Evolutionary conservation across 2,329 filamentous ascomycete species (phyloP).

Genomic region (Raffaelea ambrosiae): DNA sequence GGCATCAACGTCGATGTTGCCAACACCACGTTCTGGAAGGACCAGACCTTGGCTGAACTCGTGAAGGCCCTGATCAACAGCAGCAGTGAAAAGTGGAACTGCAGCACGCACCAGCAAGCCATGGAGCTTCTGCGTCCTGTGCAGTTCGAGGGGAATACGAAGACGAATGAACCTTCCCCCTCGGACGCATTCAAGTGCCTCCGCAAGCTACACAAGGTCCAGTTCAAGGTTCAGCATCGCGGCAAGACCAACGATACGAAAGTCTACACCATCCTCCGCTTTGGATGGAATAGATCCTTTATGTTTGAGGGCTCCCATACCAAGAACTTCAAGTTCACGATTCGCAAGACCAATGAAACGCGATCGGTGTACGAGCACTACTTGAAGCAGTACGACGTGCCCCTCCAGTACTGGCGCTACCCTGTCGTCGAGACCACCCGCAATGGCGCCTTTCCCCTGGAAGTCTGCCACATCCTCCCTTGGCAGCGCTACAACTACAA

Average conservation of each 20-base stretch:
- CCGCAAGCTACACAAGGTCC: slow-evolving; percentile 44
- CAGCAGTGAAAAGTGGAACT: slow-evolving; percentile 15
- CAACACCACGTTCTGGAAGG: slow-evolving; percentile 80
- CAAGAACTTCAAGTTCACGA: slow-evolving; percentile 47
- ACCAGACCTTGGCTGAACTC: slow-evolving; percentile 29
- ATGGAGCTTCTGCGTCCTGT: slow-evolving; percentile 26
- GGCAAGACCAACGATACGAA: slow-evolving; percentile 36
- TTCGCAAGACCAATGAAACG: slow-evolving; percentile 35
- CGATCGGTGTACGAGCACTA: slow-evolving; percentile 48
- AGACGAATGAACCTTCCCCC: slow-evolving; percentile 18
- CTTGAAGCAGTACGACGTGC: slow-evolving; percentile 41
- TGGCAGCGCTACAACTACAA: slow-evolving; percentile 58
- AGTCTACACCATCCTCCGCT: slow-evolving; percentile 41
- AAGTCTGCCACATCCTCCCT: slow-evolving; percentile 42
- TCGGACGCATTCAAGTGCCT: slow-evolving; percentile 48
- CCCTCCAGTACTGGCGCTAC: slow-evolving; percentile 35
- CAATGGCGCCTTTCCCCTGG: slow-evolving; percentile 51
- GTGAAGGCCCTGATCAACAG: slow-evolving; percentile 18
- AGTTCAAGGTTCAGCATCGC: slow-evolving; percentile 48
- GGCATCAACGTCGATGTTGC: slow-evolving; percentile 85
- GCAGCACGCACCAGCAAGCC: slow-evolving; percentile 17
- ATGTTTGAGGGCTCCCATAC: slow-evolving; percentile 38
- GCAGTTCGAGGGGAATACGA: slow-evolving; percentile 9
- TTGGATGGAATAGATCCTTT: slow-evolving; percentile 37
- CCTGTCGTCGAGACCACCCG: slow-evolving; percentile 51